These are phyloP conservation scores for Allantophomopsis cytisporea DNA, from an alignment of 2,329 filamentous ascomycete species.

Conservation along the genomic window DNA sequence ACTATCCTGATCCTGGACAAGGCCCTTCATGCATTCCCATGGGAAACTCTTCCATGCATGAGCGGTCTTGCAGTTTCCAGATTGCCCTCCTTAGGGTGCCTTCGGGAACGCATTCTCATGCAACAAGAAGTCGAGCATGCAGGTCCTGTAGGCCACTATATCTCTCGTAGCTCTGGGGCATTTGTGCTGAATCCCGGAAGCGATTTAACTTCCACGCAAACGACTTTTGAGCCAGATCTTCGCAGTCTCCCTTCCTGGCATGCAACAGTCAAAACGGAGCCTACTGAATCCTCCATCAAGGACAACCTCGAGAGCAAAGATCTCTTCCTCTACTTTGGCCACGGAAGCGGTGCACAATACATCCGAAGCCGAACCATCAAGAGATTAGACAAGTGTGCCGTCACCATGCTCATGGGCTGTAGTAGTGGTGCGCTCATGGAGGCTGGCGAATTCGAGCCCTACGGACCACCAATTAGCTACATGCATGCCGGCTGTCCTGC, in stretches of 20 bases:
- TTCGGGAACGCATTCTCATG: conserved; percentile 58
- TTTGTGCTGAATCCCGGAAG: conserved; percentile 85
- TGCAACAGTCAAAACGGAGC: conserved; percentile 52
- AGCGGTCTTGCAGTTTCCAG: conserved; percentile 68
- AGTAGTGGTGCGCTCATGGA: conserved; percentile 72
- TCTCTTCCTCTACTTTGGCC: conserved; percentile 85
- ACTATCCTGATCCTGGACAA: conserved; percentile 89
- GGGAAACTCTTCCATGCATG: conserved; percentile 89
- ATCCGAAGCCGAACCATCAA: conserved; percentile 76
- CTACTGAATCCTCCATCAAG: conserved; percentile 68
- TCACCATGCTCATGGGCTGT: conserved; percentile 87
- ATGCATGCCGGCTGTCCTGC: conserved; percentile 78
- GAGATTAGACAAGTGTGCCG: conserved; percentile 63
- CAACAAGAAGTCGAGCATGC: conserved; percentile 7
- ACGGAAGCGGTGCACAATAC: conserved; percentile 90
- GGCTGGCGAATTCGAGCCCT: conserved; percentile 79
- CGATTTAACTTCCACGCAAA: conserved; percentile 70
- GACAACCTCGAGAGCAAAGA: conserved; percentile 49
- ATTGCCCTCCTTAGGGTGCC: conserved; percentile 72
- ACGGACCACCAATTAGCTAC: conserved; percentile 83
- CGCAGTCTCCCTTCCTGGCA: conserved; percentile 55
- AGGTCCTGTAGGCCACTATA: conserved; percentile 33
- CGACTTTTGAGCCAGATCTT: conserved; percentile 57
- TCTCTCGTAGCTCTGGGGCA: conserved; percentile 41
- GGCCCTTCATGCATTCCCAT: conserved; percentile 78